Evolutionary conservation across 306 rosid species (phyloP).

Genomic region (Gastrolobium villosum): DNA sequence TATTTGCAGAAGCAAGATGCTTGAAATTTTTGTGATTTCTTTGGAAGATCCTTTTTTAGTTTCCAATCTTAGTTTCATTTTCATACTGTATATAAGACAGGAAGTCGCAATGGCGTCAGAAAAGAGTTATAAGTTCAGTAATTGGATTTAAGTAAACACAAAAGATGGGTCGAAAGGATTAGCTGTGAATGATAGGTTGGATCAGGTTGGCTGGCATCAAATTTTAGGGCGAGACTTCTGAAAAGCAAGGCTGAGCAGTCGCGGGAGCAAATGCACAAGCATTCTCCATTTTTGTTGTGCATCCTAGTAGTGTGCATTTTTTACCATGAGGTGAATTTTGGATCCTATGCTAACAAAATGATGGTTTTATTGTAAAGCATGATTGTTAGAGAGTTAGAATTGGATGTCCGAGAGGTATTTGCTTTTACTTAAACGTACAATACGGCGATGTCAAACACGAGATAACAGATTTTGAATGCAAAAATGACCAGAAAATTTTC

Average conservation of each 20-base stretch:
- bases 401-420: constrained; percentile 47
- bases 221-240: constrained; percentile 21
- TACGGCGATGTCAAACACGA: constrained; percentile 60
- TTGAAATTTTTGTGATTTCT: constrained; percentile 61
- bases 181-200: constrained; percentile 33
- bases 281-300: constrained; percentile 45
- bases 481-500: background rate
- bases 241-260: constrained; percentile 27
- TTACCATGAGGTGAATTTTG: constrained; percentile 28
- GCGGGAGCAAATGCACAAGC: constrained; percentile 45
- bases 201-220: constrained; percentile 19
- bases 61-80: constrained; percentile 72
- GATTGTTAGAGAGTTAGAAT: constrained; percentile 18
- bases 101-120: constrained; percentile 46
- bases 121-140: constrained; percentile 47
- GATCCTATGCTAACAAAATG: constrained; percentile 43
- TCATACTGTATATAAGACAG: constrained; percentile 60
- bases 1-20: constrained; percentile 66
- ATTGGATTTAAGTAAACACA: constrained; percentile 42
- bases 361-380: constrained; percentile 52
- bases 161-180: constrained; percentile 36
- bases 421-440: constrained; percentile 45
- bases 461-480: constrained; percentile 38
- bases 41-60: constrained; percentile 58
- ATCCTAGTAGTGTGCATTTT: constrained; percentile 35